A percentile compares a stretch with the other conserved stretches of the same genome.
These are phyloP conservation scores for Adansonia grandidieri DNA, from an alignment of 441 rosid genomes.

Conservation along the genomic window DNA sequence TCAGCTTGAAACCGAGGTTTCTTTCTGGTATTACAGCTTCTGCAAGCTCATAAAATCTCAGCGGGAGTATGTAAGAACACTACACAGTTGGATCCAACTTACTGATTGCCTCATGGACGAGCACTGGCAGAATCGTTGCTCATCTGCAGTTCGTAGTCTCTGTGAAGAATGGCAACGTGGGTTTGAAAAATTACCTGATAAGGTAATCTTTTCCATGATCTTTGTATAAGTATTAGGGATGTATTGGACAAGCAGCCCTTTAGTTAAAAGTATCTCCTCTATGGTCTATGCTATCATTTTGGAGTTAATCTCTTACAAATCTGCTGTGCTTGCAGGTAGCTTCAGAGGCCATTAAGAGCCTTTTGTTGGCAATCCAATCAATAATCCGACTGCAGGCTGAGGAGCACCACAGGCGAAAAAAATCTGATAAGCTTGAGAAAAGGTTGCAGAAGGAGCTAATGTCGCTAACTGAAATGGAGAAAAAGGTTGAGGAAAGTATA, in stretches of 20 bases:
- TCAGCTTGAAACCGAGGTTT: constrained; percentile 58
- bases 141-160: constrained; percentile 48
- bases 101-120: constrained; percentile 58
- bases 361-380: constrained; percentile 59
- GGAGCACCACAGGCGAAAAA: constrained; percentile 60
- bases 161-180: neutral
- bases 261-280: neutral
- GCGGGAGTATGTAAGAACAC: constrained; percentile 68
- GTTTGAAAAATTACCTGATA: constrained; percentile 27
- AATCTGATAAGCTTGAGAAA: constrained; percentile 68
- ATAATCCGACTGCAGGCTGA: constrained; percentile 68
- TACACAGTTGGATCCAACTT: constrained; percentile 64
- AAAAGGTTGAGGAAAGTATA: constrained; percentile 35
- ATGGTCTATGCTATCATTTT: neutral
- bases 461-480: constrained; percentile 67
- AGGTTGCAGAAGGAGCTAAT: constrained; percentile 72
- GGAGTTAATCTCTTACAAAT: neutral
- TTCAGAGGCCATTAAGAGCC: constrained; percentile 70
- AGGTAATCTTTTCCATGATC: constrained; percentile 47
- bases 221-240: neutral
- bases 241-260: neutral
- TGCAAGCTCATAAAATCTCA: constrained; percentile 70
- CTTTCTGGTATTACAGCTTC: constrained; percentile 75
- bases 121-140: constrained; percentile 49
- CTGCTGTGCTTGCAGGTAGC: constrained; percentile 49